These are phyloP conservation scores for Gossypium turneri DNA, from an alignment of 345 rosid species.

Conservation along the genomic window DNA sequence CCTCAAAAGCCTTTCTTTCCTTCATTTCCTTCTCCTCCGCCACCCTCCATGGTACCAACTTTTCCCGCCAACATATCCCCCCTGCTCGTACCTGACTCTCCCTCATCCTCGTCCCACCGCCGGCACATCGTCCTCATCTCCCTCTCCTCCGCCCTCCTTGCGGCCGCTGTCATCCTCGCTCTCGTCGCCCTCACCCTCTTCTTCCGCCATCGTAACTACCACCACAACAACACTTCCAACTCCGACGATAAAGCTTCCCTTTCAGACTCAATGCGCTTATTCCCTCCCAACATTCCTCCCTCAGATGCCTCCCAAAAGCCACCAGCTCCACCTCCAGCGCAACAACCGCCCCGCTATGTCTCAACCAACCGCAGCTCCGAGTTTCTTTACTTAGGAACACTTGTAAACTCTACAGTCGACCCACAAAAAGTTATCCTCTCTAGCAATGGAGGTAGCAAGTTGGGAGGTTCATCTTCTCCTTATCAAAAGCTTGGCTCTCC, in stretches of 20 bases:
- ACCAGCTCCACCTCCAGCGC: constrained; percentile 11
- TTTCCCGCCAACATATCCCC: constrained; percentile 93
- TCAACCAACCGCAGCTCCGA: constrained; percentile 56
- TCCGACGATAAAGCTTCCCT: constrained; percentile 36
- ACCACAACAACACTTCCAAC: constrained; percentile 17
- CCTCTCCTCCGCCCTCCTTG: constrained; percentile 49
- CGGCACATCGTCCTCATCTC: constrained; percentile 38
- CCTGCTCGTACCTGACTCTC: constrained; percentile 53
- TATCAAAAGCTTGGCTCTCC: constrained; percentile 76
- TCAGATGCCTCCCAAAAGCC: constrained; percentile 40
- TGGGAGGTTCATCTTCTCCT: constrained; percentile 39
- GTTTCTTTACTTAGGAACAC: constrained; percentile 86
- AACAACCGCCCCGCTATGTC: constrained; percentile 31
- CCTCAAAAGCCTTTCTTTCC: constrained; percentile 47
- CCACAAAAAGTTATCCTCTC: constrained; percentile 33
- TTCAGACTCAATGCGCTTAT: constrained; percentile 60
- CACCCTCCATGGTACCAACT: constrained; percentile 42
- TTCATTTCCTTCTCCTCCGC: constrained; percentile 34
- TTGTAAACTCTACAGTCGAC: constrained; percentile 44
- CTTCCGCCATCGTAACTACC: constrained; percentile 36
- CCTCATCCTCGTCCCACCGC: constrained; percentile 28
- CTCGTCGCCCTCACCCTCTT: constrained; percentile 39
- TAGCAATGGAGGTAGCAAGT: constrained; percentile 35
- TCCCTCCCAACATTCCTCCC: constrained; percentile 56
- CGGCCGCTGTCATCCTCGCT: constrained; percentile 43